Conservation (phyloP, 2,329 filamentous ascomycete genomes). For the Trichophyton schoenleinii region DNA sequence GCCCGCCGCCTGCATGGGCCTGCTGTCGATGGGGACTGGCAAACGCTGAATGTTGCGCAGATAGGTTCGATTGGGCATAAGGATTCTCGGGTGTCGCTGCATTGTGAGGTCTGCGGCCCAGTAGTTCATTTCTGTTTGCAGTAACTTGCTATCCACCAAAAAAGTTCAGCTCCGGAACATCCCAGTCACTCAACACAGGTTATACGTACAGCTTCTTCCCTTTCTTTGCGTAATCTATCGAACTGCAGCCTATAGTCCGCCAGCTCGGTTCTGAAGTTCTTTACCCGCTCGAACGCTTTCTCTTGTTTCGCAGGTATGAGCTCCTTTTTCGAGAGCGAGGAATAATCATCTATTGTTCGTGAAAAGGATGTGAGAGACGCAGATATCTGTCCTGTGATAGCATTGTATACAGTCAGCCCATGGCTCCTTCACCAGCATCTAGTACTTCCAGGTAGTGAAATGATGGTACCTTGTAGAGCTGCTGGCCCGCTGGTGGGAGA, state of each 20-base stretch:
- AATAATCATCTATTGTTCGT: conserved; percentile 87
- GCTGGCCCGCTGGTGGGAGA: conserved; percentile 45
- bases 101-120: conserved; percentile 70
- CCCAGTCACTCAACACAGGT: background rate
- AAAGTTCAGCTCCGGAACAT: background rate
- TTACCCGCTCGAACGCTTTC: conserved; percentile 74
- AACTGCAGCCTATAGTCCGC: conserved; percentile 67
- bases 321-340: conserved; percentile 71
- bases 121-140: conserved; percentile 65
- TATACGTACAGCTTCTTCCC: conserved; percentile 54
- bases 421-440: background rate
- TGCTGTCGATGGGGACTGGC: conserved; percentile 19
- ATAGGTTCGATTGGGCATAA: conserved; percentile 53
- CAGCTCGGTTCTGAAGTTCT: conserved; percentile 73
- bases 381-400: conserved; percentile 55
- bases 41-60: conserved; percentile 31
- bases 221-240: conserved; percentile 60
- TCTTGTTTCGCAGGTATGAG: conserved; percentile 82
- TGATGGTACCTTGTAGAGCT: conserved; percentile 45
- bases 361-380: conserved; percentile 69
- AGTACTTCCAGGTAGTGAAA: background rate
- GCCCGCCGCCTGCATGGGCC: conserved; percentile 24
- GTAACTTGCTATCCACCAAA: conserved; percentile 37
- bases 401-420: background rate
- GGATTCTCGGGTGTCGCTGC: conserved; percentile 83